These are phyloP conservation scores for Rubia tinctorum DNA, from an alignment of 305 asterid genomes.

Conservation along the genomic window DNA sequence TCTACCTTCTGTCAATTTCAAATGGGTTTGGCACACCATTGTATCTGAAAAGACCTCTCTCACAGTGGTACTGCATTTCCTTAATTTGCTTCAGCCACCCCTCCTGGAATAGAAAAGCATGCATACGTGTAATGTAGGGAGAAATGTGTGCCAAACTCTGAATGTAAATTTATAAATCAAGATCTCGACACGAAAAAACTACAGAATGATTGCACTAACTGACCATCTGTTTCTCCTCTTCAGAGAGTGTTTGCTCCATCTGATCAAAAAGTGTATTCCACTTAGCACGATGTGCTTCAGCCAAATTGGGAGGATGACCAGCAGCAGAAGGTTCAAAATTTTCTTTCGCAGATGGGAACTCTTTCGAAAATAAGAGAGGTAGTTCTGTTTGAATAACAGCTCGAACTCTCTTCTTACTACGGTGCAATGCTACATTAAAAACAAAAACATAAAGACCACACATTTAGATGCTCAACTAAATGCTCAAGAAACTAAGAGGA, in stretches of 20 bases:
- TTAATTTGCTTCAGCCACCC: slow-evolving; percentile 79
- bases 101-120: slow-evolving; percentile 47
- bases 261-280: slow-evolving; percentile 71
- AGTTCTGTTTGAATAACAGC: slow-evolving; percentile 65
- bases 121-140: background rate
- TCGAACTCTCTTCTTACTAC: slow-evolving; percentile 85
- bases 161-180: background rate
- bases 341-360: slow-evolving; percentile 50
- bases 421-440: slow-evolving; percentile 60
- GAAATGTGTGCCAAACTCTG: background rate
- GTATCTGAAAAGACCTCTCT: slow-evolving; percentile 46
- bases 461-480: slow-evolving; percentile 10
- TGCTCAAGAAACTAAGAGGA: slow-evolving; percentile 2
- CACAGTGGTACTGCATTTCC: slow-evolving; percentile 82
- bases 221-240: slow-evolving; percentile 83
- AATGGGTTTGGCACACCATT: slow-evolving; percentile 27
- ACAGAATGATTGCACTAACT: slow-evolving; percentile 21
- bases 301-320: slow-evolving; percentile 33
- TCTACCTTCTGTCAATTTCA: slow-evolving; percentile 53
- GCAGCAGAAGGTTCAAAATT: slow-evolving; percentile 22
- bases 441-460: slow-evolving; percentile 15
- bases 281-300: slow-evolving; percentile 52
- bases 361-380: slow-evolving; percentile 62
- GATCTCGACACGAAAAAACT: background rate
- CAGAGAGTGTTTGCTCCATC: slow-evolving; percentile 73